A percentile compares a stretch with the other conserved stretches of the same genome.
Conservation (phyloP, 495 filamentous ascomycete species). For the Penicillium simplicissimum region DNA sequence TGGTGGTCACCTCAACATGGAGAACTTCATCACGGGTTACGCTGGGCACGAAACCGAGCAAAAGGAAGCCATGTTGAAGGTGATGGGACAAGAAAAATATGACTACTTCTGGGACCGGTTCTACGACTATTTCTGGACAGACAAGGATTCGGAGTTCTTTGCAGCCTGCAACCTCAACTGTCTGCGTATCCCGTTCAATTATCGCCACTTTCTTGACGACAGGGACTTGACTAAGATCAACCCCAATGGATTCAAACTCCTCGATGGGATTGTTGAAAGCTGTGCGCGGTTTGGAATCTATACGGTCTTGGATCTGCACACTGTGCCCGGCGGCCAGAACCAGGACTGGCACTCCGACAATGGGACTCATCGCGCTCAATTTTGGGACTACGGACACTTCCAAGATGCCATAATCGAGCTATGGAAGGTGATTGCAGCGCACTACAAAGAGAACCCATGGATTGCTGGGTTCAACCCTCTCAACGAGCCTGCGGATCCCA, state of each 20-base stretch:
- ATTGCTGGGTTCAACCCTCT: neutral
- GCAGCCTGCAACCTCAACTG: neutral
- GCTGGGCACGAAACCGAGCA: neutral
- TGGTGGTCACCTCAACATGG: neutral
- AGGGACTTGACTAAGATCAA: neutral
- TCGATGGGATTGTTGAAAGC: neutral
- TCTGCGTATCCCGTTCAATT: neutral
- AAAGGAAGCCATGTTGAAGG: neutral
- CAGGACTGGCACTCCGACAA: neutral
- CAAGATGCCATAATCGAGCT: neutral
- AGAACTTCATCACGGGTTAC: neutral
- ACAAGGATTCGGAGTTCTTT: neutral
- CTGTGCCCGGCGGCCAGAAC: neutral
- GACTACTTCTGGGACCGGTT: neutral
- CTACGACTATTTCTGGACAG: neutral
- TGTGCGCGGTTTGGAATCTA: neutral
- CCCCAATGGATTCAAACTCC: neutral
- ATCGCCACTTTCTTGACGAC: neutral
- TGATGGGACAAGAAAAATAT: neutral
- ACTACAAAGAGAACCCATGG: neutral
- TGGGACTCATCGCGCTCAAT: neutral
- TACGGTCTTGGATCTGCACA: neutral
- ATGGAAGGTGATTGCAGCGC: neutral
- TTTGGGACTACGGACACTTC: neutral
- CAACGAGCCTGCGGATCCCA: neutral